These are phyloP conservation scores for Neotropicomus parvogracilis DNA, from an alignment of 1,284 basidiomycete genomes.

Conservation along the genomic window DNA sequence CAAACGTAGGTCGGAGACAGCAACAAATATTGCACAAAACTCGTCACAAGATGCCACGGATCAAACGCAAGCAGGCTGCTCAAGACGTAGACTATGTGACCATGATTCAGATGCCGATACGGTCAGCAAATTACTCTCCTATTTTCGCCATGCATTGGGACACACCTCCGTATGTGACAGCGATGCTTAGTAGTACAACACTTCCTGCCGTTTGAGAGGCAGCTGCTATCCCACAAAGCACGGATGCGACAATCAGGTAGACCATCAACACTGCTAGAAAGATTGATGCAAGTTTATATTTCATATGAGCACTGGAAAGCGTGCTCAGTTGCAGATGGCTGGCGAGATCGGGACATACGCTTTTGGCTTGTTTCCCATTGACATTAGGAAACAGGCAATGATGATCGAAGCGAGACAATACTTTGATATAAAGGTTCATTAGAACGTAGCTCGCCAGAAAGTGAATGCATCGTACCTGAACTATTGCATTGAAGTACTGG, in stretches of 20 bases:
- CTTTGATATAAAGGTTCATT: constrained; percentile 38
- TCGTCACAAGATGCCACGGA: constrained; percentile 91
- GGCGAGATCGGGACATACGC: constrained; percentile 48
- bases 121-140: not conserved
- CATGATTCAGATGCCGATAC: not conserved
- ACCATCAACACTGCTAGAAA: constrained; percentile 77
- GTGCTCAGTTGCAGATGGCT: not conserved
- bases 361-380: constrained; percentile 95
- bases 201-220: constrained; percentile 59
- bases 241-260: constrained; percentile 76
- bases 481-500: constrained; percentile 73
- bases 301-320: constrained; percentile 64
- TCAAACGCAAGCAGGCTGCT: constrained; percentile 88
- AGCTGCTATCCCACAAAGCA: constrained; percentile 72
- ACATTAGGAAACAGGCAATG: constrained; percentile 88
- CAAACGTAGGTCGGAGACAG: constrained; percentile 88
- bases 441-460: constrained; percentile 5
- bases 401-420: constrained; percentile 84
- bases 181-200: constrained; percentile 79
- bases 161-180: constrained; percentile 81
- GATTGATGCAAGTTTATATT: constrained; percentile 80
- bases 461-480: constrained; percentile 49
- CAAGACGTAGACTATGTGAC: constrained; percentile 58
- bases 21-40: constrained; percentile 86
- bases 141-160: constrained; percentile 4